Evolutionary conservation across 2,329 filamentous ascomycete species (phyloP), one percentile per base, ranked within the genome.

Genomic region (Cladosporium oxysporum): DNA sequence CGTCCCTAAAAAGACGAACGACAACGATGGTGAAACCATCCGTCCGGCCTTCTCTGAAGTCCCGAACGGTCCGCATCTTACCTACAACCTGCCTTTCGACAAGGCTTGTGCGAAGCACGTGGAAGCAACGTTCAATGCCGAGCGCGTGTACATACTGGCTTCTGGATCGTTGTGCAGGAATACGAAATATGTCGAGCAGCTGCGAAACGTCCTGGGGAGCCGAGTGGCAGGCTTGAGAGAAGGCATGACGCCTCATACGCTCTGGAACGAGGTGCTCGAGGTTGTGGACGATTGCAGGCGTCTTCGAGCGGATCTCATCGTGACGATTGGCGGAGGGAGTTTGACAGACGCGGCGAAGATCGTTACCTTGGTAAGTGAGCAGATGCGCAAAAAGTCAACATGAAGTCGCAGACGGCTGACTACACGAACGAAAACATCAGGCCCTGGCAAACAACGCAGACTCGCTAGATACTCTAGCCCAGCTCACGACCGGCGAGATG

Each of bases 301-400:
- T 0, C 71, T 70, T 8, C 64, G 79, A 4, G 79, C 79, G 0
- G 85, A 88, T 75, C 78, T 83, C 49, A 71, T 88, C 5, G 72
- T 87, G 12, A 87, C 85, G 0, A 72, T 87, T 2, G 85, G 86
- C 3, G 85, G 79, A 0, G 84, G 85, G 0, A 85, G 81, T 57
- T 71, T 87, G n/a, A 86, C 83, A 0, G 85, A 87, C 71, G 84
- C 78, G 0, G 84, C 84, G 0, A 87, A 87, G 72, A 76, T 87
- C 1, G 76, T 84, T 29, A 76, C 80, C 4, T 75, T 85, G 26
- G 57, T 59, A 14, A 12, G 57, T 57, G 49, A 18, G n/a, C 41
- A 47, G n/a, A 21, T 11, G 41, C 41, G n/a, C n/a, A 47, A 11
- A n/a, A 11, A 7, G 41, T n/a, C 41, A 2, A 14, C 14, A 31